Conservation (phyloP, 31 red algal species). For the Asparagopsis taxiformis region DNA sequence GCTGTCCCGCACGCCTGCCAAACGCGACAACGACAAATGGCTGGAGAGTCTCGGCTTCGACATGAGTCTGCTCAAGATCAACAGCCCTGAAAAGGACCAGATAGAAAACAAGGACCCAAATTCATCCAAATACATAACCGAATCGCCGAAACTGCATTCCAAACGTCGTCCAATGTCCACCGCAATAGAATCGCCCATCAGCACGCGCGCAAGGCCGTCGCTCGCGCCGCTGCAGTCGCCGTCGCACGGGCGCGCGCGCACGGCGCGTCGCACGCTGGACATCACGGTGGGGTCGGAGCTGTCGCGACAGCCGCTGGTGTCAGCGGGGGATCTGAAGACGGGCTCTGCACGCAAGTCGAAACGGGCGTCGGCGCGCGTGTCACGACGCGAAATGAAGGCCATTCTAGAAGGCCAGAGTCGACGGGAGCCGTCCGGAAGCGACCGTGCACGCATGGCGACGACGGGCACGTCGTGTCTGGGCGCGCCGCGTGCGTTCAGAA, state of each 20-base stretch:
- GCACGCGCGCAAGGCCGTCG: background rate
- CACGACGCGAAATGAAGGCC: background rate
- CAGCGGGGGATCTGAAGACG: background rate
- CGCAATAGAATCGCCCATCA: background rate
- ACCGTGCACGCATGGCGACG: background rate
- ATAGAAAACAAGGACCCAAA: background rate
- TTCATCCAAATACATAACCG: background rate
- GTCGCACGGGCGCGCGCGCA: background rate
- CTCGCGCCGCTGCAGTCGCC: background rate
- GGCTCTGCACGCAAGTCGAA: background rate
- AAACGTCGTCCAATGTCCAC: background rate
- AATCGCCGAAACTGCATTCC: background rate
- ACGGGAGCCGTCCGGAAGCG: background rate
- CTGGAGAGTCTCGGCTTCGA: background rate
- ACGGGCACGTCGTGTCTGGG: background rate
- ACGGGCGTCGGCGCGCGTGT: background rate
- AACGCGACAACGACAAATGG: background rate
- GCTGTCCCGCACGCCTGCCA: background rate
- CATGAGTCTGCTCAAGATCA: background rate
- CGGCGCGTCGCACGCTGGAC: background rate
- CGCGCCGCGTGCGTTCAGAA: background rate
- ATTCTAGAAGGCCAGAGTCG: background rate
- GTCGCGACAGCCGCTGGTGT: background rate
- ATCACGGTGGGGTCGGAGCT: background rate
- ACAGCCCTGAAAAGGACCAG: background rate